Base-by-base conservation (phyloP, 2,329 filamentous ascomycete species). In the Nakataea oryzae region DNA sequence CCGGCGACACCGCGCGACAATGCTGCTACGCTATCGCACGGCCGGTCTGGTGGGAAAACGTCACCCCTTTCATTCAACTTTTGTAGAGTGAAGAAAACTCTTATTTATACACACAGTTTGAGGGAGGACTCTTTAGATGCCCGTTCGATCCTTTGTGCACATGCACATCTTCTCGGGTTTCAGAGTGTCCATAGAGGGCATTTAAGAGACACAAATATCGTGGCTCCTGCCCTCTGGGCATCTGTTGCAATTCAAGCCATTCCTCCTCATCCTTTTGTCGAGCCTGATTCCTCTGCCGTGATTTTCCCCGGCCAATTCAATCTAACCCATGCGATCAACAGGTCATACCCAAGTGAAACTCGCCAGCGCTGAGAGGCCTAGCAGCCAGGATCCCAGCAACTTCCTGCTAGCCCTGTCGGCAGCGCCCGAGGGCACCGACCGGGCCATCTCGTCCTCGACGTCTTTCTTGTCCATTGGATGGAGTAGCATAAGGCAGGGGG, bases 11-110 rank as follows among this genome's bases (percentile, higher is more conserved):
- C 30, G 68, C 72, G 73, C 78, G 79, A 82, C 73, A 82, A 81
- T 82, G 80, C 80, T 75, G 60, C 63, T 75, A 74, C 80, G 80
- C 80, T 81, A 82, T 82, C 77, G 79, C 72, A 66, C 64, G 74
- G 64, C 69, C 69, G 73, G 77, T 69, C 76, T 79, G 78, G 76
- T 81, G 78, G 78, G 78, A 61, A 54, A 61, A 29, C 59, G n/a
- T 54, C 24, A 26, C 24, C 47, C 47, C 58, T 59, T 59, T 59
- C 58, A 41, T 17, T 47, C 58, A 47, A 7, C 27, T 59, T 59
- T 50, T 34, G 58, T 24, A 34, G 34, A 59, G 58, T 54, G 59
- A 47, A 54, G 50, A 50, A 50, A 28, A 28, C 32, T 13, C 26
- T 60, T 17, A 30, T 54, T 28, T 26, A 62, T n/a, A 58, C n/a